Evolutionary conservation across 179 eudicot genomes (phyloP).

Genomic region (Carnegiea gigantea): DNA sequence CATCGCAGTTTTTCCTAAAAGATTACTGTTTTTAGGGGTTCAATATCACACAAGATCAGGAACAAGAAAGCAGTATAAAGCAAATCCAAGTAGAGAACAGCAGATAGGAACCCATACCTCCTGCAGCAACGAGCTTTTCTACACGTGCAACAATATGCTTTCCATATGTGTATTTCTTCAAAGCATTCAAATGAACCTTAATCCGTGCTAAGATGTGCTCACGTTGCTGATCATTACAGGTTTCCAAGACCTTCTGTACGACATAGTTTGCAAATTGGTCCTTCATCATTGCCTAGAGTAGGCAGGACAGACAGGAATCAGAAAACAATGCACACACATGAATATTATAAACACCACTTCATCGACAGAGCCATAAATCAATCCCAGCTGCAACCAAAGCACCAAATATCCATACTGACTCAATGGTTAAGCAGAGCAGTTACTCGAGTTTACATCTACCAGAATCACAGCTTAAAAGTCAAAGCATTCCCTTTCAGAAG

Average conservation of each 20-base stretch:
- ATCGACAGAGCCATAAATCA: background rate
- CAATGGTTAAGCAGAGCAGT: background rate
- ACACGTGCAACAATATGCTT: slow-evolving; percentile 83
- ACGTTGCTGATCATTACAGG: slow-evolving; percentile 70
- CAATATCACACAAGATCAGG: too few species aligned
- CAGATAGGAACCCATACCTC: slow-evolving; percentile 38
- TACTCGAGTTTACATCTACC: too few species aligned
- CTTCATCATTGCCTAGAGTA: slow-evolving; percentile 77
- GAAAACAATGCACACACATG: background rate
- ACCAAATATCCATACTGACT: background rate
- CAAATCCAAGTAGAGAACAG: too few species aligned
- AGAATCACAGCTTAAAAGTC: background rate
- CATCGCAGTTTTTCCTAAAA: too few species aligned
- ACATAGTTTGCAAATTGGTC: slow-evolving; percentile 84
- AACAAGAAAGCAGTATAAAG: too few species aligned
- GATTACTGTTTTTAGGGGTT: too few species aligned
- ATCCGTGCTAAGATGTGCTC: slow-evolving; percentile 63
- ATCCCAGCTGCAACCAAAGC: background rate
- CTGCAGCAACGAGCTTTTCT: slow-evolving; percentile 79
- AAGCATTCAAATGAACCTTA: slow-evolving; percentile 68
- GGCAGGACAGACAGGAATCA: background rate
- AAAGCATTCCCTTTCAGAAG: background rate
- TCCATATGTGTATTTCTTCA: slow-evolving; percentile 78
- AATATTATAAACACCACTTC: background rate
- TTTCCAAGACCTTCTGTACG: slow-evolving; percentile 76